Base-by-base conservation (phyloP, 768 basidiomycete genomes). In the Trametes sanguinea region DNA sequence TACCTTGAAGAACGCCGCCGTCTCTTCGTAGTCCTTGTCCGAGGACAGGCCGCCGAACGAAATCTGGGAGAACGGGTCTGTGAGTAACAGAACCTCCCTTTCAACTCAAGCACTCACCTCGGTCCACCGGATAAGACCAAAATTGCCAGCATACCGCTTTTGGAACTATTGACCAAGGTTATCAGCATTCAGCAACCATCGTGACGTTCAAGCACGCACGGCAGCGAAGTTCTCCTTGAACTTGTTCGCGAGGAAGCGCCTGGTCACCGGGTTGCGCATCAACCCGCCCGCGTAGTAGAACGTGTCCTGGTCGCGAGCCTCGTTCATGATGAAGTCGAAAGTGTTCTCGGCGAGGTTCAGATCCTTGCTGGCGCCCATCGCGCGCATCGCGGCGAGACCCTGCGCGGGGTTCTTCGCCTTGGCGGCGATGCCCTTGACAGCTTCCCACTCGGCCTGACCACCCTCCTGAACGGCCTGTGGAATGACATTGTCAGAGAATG, bases 1-100 rank as follows among this genome's bases (percentile, higher is more conserved):
- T 72, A 86, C 89, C 80, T 87, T 83, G 80, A 94, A 98, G 81
- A 92, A 96, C 4, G 75, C 81, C 54, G 81, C 80, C 13, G 85
- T 80, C 22, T 77, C 78, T 54, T 85, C 75, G 44, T 83, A 79
- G 75, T 97, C 95, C 61, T 83, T 74, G 63, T 87, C 76, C 22
- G 83, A 85, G n/a, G 88, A 84, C 57, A 95, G 77, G 33, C 47
- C 57, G 2, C 45, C 43, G 44, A 64, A 64, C 22, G 54, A 43
- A n/a, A 44, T 46, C 63, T 64, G 16, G 7, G 35, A 13, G 14
- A 3, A 43, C 42, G 14, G 5, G 42, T 1, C 42, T 16, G 4
- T 43, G 13, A 43, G 42, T 16, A 37, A 30, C 1, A 37, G 33
- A 3, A 14, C 29, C 11, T n/a, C 0, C 9, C 7, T 16, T 7